These are phyloP conservation scores for Pythium rhizo-oryzae DNA, from an alignment of 352 stramenopile genomes.

Conservation along the genomic window DNA sequence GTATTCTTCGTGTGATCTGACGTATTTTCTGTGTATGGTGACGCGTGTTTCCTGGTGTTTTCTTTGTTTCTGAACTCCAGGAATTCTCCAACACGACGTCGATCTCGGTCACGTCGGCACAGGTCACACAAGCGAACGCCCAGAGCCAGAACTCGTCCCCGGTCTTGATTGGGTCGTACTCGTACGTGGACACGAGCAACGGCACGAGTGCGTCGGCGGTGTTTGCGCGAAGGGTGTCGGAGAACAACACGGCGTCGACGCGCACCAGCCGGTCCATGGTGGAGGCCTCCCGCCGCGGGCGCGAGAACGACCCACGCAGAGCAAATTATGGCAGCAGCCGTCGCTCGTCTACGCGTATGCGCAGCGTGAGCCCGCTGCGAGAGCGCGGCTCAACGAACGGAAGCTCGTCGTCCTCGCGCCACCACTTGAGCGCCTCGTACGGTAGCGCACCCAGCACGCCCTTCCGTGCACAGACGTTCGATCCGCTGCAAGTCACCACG, in stretches of 20 bases:
- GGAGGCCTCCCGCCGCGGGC: not conserved
- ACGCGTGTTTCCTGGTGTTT: not conserved
- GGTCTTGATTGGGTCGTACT: not conserved
- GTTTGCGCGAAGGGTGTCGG: slow-evolving; percentile 21
- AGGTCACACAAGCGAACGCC: slow-evolving; percentile 31
- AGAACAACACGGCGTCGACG: slow-evolving; percentile 10
- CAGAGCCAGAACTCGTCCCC: slow-evolving; percentile 23
- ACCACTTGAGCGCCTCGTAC: slow-evolving; percentile 17
- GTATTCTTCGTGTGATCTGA: not conserved
- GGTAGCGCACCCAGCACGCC: slow-evolving; percentile 2
- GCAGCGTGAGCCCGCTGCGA: slow-evolving; percentile 51
- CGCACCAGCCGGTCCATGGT: slow-evolving; percentile 20
- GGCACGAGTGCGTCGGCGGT: slow-evolving; percentile 10
- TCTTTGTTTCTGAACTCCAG: slow-evolving; percentile 27
- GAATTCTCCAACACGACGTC: slow-evolving; percentile 60
- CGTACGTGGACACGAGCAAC: slow-evolving; percentile 1
- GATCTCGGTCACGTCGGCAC: slow-evolving; percentile 40
- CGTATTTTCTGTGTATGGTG: not conserved
- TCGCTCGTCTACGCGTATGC: slow-evolving; percentile 26
- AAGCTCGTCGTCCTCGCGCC: slow-evolving; percentile 15
- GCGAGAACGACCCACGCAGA: slow-evolving; percentile 9
- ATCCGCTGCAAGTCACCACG: slow-evolving; percentile 10
- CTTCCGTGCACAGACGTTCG: slow-evolving; percentile 9
- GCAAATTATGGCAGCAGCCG: not conserved
- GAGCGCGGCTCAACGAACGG: slow-evolving; percentile 15